These are phyloP conservation scores for Leccinum angustisporum DNA, from an alignment of 1,284 basidiomycete species.

Conservation along the genomic window DNA sequence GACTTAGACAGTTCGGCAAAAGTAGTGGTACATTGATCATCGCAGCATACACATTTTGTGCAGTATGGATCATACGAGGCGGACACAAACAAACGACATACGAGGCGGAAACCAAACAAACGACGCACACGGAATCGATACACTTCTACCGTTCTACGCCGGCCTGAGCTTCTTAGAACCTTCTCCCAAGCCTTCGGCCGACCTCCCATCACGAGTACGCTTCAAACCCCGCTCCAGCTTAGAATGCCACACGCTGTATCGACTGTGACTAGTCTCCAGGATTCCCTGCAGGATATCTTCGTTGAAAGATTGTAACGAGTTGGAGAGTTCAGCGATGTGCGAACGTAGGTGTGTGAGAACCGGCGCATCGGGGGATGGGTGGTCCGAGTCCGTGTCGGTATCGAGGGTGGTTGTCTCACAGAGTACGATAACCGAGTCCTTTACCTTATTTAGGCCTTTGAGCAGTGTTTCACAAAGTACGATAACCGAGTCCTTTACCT, in stretches of 20 bases:
- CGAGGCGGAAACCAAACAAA: not conserved
- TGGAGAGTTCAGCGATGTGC: not conserved
- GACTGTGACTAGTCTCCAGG: not conserved
- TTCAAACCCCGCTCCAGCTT: not conserved
- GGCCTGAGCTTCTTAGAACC: not conserved
- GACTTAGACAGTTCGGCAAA: too few relatives aligned
- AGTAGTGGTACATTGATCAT: too few relatives aligned
- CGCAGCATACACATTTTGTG: too few relatives aligned
- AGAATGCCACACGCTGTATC: not conserved
- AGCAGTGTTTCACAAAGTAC: too few relatives aligned
- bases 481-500: not conserved
- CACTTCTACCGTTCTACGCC: not conserved
- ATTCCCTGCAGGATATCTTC: not conserved
- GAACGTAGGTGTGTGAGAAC: not conserved
- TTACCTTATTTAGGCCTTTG: too few relatives aligned
- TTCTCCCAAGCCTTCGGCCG: not conserved
- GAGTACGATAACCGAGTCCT: too few relatives aligned
- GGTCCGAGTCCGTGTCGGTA: not conserved
- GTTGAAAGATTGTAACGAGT: not conserved
- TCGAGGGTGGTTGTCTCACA: not conserved
- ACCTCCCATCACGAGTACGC: not conserved
- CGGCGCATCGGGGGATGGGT: too few relatives aligned
- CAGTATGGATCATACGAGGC: too few relatives aligned
- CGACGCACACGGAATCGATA: not conserved
- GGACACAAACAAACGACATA: not conserved